A percentile compares a stretch with the other conserved stretches of the same genome.
These are phyloP conservation scores for Rhazya stricta DNA, from an alignment of 257 asterid genomes.

Conservation along the genomic window DNA sequence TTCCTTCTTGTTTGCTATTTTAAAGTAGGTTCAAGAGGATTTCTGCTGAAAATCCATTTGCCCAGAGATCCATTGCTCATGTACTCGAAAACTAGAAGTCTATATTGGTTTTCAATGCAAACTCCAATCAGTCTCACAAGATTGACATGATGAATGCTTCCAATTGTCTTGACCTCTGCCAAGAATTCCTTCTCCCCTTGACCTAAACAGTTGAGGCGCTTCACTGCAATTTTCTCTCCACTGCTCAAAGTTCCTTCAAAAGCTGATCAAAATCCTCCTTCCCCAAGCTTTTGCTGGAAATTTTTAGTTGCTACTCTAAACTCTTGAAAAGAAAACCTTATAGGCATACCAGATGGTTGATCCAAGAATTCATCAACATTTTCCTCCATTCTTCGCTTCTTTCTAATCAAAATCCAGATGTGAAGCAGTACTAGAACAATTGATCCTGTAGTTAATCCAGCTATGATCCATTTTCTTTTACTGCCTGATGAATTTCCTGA, in stretches of 20 bases:
- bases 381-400: slow-evolving; percentile 1
- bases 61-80: slow-evolving; percentile 51
- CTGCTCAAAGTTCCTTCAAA: slow-evolving; percentile 13
- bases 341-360: slow-evolving; percentile 13
- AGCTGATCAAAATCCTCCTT: slow-evolving; percentile 26
- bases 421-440: background rate
- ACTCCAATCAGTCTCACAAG: slow-evolving; percentile 45
- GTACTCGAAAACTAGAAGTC: slow-evolving; percentile 51
- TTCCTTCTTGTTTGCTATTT: slow-evolving; percentile 33
- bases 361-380: slow-evolving; percentile 5
- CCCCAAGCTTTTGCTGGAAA: slow-evolving; percentile 20
- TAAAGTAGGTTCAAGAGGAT: background rate
- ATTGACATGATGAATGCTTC: slow-evolving; percentile 36
- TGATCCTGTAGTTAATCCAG: background rate
- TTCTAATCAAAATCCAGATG: background rate
- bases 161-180: slow-evolving; percentile 20
- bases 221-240: slow-evolving; percentile 25
- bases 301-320: slow-evolving; percentile 11
- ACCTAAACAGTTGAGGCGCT: slow-evolving; percentile 10
- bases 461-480: background rate
- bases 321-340: slow-evolving; percentile 16
- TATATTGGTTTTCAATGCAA: slow-evolving; percentile 39
- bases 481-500: background rate
- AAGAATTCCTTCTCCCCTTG: slow-evolving; percentile 15
- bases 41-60: slow-evolving; percentile 19